Conservation (phyloP, 2,329 filamentous ascomycete genomes). For the Monilinia polystroma region DNA sequence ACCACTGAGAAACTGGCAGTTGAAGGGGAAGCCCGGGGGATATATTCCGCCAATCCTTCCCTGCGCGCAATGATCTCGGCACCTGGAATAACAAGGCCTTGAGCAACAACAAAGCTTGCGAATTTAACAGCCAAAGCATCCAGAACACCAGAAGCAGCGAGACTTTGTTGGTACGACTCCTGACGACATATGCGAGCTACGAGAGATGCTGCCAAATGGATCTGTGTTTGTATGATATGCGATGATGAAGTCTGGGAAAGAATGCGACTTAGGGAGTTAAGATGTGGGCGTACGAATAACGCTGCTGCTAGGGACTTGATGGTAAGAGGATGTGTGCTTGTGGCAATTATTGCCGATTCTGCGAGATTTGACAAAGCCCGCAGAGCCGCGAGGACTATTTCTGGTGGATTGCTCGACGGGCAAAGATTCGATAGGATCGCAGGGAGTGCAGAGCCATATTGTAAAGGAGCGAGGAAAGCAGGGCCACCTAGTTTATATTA, state of each 20-base stretch:
- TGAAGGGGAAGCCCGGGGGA: constrained; percentile 61
- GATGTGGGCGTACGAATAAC: constrained; percentile 62
- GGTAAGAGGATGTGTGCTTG: constrained; percentile 50
- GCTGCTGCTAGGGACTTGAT: constrained; percentile 56
- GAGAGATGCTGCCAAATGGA: constrained; percentile 57
- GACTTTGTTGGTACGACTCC: constrained; percentile 66
- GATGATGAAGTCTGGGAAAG: constrained; percentile 57
- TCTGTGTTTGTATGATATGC: constrained; percentile 58
- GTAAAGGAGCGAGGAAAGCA: constrained; percentile 71
- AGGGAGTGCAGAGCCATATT: constrained; percentile 65
- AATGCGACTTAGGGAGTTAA: constrained; percentile 64
- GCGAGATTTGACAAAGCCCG: constrained; percentile 71
- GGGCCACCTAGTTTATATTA: constrained; percentile 63
- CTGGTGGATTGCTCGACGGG: constrained; percentile 60
- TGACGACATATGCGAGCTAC: constrained; percentile 63
- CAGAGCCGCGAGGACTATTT: constrained; percentile 71
- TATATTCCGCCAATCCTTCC: constrained; percentile 54
- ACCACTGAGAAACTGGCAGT: constrained; percentile 64
- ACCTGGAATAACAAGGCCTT: constrained; percentile 67
- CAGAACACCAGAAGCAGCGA: constrained; percentile 72
- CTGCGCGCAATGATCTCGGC: constrained; percentile 55
- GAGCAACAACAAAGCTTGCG: constrained; percentile 65
- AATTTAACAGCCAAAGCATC: constrained; percentile 75
- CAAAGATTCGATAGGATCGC: constrained; percentile 71
- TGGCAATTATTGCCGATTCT: constrained; percentile 59